These are phyloP conservation scores for Hygrophoropsis aurantiaca DNA, from an alignment of 768 basidiomycete species.

Conservation along the genomic window DNA sequence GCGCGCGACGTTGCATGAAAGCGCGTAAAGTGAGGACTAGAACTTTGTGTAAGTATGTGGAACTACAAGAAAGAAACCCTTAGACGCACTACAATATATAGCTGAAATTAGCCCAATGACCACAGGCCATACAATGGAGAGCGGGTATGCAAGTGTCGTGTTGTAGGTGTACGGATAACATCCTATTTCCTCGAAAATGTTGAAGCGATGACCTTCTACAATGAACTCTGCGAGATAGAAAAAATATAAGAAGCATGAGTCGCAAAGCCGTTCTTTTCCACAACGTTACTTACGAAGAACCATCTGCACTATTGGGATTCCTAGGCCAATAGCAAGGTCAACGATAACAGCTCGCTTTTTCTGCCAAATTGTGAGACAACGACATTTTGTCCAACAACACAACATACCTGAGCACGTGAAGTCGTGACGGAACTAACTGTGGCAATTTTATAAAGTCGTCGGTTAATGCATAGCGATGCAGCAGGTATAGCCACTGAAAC, in stretches of 20 bases:
- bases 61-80: background rate
- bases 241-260: too few relatives aligned
- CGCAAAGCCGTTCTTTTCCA: too few relatives aligned
- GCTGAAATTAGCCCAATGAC: constrained; percentile 26
- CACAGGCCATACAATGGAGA: constrained; percentile 25
- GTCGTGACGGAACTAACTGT: background rate
- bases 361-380: constrained; percentile 16
- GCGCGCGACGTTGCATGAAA: constrained; percentile 7
- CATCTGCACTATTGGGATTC: constrained; percentile 52
- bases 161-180: constrained; percentile 46
- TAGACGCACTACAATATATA: constrained; percentile 22
- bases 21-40: constrained; percentile 13
- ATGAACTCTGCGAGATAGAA: constrained; percentile 49
- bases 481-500: constrained; percentile 36
- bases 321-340: constrained; percentile 53
- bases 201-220: constrained; percentile 62
- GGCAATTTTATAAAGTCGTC: constrained; percentile 36
- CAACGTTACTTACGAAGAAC: constrained; percentile 37
- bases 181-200: constrained; percentile 57
- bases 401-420: background rate
- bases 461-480: constrained; percentile 44
- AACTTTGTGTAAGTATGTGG: background rate
- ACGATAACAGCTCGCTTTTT: constrained; percentile 50
- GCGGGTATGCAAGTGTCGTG: constrained; percentile 30
- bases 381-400: too few relatives aligned